Conservation (phyloP, 495 filamentous ascomycete species). For the Apiosordaria backusii region DNA sequence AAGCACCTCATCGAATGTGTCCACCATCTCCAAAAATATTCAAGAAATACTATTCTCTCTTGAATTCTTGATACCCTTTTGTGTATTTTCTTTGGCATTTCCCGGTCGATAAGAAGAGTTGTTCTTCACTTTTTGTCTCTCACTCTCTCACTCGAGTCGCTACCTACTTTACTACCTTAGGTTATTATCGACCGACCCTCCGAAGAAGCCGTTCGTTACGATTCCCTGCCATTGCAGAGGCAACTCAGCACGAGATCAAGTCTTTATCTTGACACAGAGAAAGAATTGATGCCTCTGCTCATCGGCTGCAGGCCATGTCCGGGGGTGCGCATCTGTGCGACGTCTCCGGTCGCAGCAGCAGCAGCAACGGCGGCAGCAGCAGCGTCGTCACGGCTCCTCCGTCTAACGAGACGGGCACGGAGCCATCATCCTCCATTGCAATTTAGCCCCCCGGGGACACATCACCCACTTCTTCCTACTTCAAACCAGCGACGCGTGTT, state of each 20-base stretch:
- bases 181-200: background rate
- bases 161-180: background rate
- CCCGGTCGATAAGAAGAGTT: background rate
- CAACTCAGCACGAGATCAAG: no score
- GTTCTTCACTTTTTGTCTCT: background rate
- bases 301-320: constrained; percentile 20
- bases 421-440: constrained; percentile 17
- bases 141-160: background rate
- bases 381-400: constrained; percentile 17
- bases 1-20: background rate
- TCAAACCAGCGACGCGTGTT: constrained; percentile 25
- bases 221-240: no score
- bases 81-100: background rate
- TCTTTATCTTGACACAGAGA: no score
- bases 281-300: no score
- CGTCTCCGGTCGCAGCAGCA: constrained; percentile 23
- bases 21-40: background rate
- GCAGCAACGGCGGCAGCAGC: constrained; percentile 21
- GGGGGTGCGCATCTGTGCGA: constrained; percentile 33
- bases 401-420: constrained; percentile 21
- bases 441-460: constrained; percentile 33
- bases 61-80: background rate
- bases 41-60: background rate
- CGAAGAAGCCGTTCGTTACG: background rate
- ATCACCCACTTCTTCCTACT: constrained; percentile 19